A percentile compares a stretch with the other conserved stretches of the same genome.
These are phyloP conservation scores for Mycena albidolilacea DNA, from an alignment of 768 basidiomycete species.

Conservation along the genomic window DNA sequence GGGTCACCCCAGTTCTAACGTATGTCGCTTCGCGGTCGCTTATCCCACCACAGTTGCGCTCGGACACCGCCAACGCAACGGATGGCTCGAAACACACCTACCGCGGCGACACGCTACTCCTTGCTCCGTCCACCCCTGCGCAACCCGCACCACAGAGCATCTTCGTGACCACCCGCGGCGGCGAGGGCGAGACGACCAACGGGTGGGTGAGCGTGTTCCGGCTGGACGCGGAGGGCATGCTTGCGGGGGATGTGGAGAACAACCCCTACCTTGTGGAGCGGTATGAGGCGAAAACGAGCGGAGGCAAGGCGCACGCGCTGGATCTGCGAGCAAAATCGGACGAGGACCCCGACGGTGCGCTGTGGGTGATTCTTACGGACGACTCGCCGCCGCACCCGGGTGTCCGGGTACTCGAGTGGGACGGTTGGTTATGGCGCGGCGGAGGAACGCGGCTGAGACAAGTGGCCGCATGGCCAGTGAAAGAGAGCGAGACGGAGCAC, in stretches of 20 bases:
- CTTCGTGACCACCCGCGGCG: slow-evolving; percentile 65
- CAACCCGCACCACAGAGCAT: slow-evolving; percentile 56
- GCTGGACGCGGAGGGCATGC: slow-evolving; percentile 57
- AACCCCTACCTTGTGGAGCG: slow-evolving; percentile 49
- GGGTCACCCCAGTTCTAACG: slow-evolving; percentile 30
- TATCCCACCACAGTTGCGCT: slow-evolving; percentile 41
- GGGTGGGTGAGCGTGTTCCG: slow-evolving; percentile 63
- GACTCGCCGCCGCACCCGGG: slow-evolving; percentile 57
- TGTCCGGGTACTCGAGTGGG: slow-evolving; percentile 65
- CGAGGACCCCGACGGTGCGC: slow-evolving; percentile 43
- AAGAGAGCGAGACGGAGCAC: slow-evolving; percentile 39
- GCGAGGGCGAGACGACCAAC: slow-evolving; percentile 44
- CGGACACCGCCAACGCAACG: neutral
- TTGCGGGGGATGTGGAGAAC: slow-evolving; percentile 39
- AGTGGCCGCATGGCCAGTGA: slow-evolving; percentile 59
- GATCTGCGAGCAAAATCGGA: slow-evolving; percentile 55
- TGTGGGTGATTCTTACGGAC: slow-evolving; percentile 68
- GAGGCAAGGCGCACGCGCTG: slow-evolving; percentile 68
- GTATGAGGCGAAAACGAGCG: slow-evolving; percentile 62
- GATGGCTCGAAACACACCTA: slow-evolving; percentile 28
- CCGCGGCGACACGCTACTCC: slow-evolving; percentile 47
- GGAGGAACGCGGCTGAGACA: slow-evolving; percentile 49
- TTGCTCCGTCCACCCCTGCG: slow-evolving; percentile 53
- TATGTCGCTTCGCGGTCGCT: slow-evolving; percentile 45
- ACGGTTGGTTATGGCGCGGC: slow-evolving; percentile 57